Conservation (phyloP, 257 asterid species). For the Solanum lycopersicoides region DNA sequence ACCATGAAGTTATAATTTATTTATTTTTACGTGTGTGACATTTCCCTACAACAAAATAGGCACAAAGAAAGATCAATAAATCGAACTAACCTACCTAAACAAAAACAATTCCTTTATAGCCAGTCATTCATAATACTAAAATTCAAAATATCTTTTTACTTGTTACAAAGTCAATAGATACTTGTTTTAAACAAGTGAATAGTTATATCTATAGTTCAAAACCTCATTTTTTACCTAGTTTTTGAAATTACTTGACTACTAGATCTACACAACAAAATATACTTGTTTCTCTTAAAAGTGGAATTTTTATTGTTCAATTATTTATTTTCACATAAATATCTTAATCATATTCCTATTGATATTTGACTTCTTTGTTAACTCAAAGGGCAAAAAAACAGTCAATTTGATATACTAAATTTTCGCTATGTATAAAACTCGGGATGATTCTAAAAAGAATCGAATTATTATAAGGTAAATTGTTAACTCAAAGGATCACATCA, state of each 20-base stretch:
- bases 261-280: neutral
- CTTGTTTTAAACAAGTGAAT: neutral
- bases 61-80: neutral
- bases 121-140: neutral
- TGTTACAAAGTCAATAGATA: neutral
- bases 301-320: neutral
- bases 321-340: neutral
- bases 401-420: rapidly evolving
- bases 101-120: neutral
- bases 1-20: neutral
- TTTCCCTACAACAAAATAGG: neutral
- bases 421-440: rapidly evolving
- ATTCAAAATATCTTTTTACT: neutral
- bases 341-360: neutral
- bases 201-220: neutral
- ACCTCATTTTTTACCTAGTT: no score
- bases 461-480: neutral
- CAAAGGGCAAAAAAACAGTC: rapidly evolving
- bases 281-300: neutral
- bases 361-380: neutral
- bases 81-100: neutral
- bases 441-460: rapidly evolving
- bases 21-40: neutral
- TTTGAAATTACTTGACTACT: neutral
- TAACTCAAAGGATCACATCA: neutral